Evolutionary conservation across 768 basidiomycete species (phyloP), one percentile per base, ranked within the genome.

Genomic region (Tulasnella sp.): DNA sequence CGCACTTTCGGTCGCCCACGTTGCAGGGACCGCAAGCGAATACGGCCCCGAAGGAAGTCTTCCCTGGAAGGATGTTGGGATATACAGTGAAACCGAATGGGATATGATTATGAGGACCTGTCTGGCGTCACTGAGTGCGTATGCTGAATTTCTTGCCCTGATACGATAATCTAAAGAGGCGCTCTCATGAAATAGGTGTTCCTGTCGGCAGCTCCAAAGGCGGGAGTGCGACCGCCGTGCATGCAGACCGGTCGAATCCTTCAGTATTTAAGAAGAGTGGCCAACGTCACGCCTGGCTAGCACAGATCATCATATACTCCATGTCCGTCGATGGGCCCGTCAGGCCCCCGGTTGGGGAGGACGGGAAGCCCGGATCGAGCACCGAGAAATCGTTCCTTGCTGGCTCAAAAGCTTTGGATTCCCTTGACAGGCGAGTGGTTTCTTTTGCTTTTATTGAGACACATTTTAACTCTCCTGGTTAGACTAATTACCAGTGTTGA

Each of bases 401-500:
- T 0, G 97, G 97, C 22, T 96, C 94, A 2, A 93, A 90, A 84
- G 94, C 96, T 28, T 88, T 99, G 81, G 95, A 97, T 83, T 92
- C 95, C 20, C 87, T 99, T 40, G 94, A 95, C 83, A 92, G 79
- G 79, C 73, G n/a, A 31, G 79, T 34, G 31, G 40, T 11, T 28
- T 58, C 48, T 6, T 28, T 28, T 28, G 8, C 1, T 3, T 37
- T 5, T 46, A 50, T 40, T 6, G 3, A 80, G 40, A 2, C 40
- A 69, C 48, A 1, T 58, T 12, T 22, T 74, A 28, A 80, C 72
- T 22, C 48, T 42, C 18, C 40, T 74, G 14, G 16, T 44, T 54
- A 80, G 92, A 82, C 87, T 99, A 60, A 91, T 99, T 81, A 97
- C 95, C 20, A 96, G 95, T 83, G 95, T 94, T 8, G 97, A 99